These are phyloP conservation scores for Talaromyces sp. DNA, from an alignment of 2,329 filamentous ascomycete species.

Conservation along the genomic window DNA sequence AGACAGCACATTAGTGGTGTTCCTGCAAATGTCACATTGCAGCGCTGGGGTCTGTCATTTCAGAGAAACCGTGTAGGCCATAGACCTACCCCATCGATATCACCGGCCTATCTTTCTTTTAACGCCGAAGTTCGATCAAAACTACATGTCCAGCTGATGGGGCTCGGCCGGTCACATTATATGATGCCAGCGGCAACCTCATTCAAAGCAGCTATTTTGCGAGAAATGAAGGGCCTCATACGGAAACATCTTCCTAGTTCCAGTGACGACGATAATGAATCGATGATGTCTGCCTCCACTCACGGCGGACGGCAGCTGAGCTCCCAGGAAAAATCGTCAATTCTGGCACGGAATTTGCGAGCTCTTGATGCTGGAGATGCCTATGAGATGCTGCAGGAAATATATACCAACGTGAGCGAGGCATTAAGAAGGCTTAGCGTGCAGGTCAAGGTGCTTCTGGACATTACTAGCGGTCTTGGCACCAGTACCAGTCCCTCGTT, in stretches of 20 bases:
- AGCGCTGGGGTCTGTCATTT: slow-evolving; percentile 77
- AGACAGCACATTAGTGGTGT: slow-evolving; percentile 73
- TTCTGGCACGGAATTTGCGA: slow-evolving; percentile 81
- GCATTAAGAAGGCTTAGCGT: slow-evolving; percentile 78
- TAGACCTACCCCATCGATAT: slow-evolving; percentile 61
- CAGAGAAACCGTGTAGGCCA: slow-evolving; percentile 66
- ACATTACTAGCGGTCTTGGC: slow-evolving; percentile 68
- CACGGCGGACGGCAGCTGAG: slow-evolving; percentile 63
- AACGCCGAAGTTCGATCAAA: slow-evolving; percentile 66
- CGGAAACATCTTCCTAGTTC: slow-evolving; percentile 83
- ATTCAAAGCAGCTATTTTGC: slow-evolving; percentile 77
- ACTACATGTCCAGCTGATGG: slow-evolving; percentile 66
- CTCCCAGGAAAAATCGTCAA: slow-evolving; percentile 84
- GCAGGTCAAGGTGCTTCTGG: slow-evolving; percentile 90
- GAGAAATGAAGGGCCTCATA: slow-evolving; percentile 82
- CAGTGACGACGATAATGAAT: slow-evolving; percentile 88
- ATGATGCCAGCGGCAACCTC: slow-evolving; percentile 75
- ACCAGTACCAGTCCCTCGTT: slow-evolving; percentile 26
- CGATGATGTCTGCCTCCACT: slow-evolving; percentile 80
- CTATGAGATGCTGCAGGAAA: slow-evolving; percentile 72
- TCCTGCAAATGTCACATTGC: slow-evolving; percentile 67
- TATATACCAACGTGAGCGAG: slow-evolving; percentile 86
- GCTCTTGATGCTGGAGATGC: slow-evolving; percentile 79
- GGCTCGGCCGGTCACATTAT: slow-evolving; percentile 76
- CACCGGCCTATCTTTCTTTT: slow-evolving; percentile 74